These are phyloP conservation scores for Phytopythium aichiense DNA, from an alignment of 352 stramenopile species.

Conservation along the genomic window DNA sequence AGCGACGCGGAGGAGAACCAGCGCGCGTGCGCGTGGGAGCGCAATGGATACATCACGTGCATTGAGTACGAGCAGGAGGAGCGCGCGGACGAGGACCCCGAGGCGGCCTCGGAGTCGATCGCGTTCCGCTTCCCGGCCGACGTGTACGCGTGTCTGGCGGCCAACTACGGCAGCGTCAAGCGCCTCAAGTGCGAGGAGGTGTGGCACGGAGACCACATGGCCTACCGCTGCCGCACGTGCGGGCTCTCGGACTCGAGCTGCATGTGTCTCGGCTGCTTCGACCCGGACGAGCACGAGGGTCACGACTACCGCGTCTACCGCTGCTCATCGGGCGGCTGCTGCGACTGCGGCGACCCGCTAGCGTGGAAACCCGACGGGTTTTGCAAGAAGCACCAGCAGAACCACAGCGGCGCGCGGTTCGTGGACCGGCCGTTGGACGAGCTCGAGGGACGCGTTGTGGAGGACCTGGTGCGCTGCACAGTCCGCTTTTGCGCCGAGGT, in stretches of 20 bases:
- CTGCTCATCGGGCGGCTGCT: conserved; percentile 77
- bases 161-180: conserved; percentile 60
- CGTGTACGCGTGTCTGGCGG: conserved; percentile 45
- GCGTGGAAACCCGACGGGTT: conserved; percentile 77
- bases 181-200: conserved; percentile 81
- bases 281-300: conserved; percentile 70
- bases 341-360: conserved; percentile 76
- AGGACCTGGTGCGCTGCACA: conserved; percentile 33
- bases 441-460: conserved; percentile 16
- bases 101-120: conserved; percentile 8
- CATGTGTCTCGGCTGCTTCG: conserved; percentile 82
- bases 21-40: neutral
- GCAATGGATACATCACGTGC: conserved; percentile 30
- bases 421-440: conserved; percentile 1
- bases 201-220: conserved; percentile 87
- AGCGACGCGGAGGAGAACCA: neutral
- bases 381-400: conserved; percentile 58
- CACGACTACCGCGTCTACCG: conserved; percentile 83
- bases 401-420: neutral
- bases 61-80: conserved; percentile 34
- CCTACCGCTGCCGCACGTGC: conserved; percentile 78
- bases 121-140: conserved; percentile 27
- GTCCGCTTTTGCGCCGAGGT: conserved; percentile 61
- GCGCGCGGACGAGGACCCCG: neutral
- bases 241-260: conserved; percentile 84